Evolutionary conservation across 2,329 filamentous ascomycete species (phyloP).

Genomic region (Fusarium sororula): DNA sequence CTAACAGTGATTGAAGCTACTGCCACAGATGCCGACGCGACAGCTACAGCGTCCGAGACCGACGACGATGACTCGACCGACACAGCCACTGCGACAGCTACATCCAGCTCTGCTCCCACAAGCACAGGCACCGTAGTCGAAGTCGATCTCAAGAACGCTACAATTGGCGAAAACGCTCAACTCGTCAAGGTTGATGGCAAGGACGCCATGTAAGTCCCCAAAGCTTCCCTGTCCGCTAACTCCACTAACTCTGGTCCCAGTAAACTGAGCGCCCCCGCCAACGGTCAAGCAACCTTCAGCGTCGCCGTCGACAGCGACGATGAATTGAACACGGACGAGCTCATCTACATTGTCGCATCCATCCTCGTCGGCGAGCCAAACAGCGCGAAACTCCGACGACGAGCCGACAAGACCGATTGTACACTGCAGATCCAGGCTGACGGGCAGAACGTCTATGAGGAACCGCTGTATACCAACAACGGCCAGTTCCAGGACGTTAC

Average conservation of each 20-base stretch:
- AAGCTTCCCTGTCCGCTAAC: too few species aligned
- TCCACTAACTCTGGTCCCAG: background rate
- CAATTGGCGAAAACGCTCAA: conserved; percentile 24
- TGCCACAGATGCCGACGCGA: conserved; percentile 5
- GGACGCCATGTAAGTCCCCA: conserved; percentile 14
- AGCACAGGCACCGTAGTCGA: conserved; percentile 5
- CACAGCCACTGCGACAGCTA: conserved; percentile 6
- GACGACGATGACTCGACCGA: background rate
- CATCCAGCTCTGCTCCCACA: conserved; percentile 16
- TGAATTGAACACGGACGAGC: conserved; percentile 10
- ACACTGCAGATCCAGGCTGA: conserved; percentile 19
- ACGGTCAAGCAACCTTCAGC: conserved; percentile 23
- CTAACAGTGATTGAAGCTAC: conserved; percentile 13
- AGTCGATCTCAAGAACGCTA: conserved; percentile 24
- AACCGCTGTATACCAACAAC: conserved; percentile 21
- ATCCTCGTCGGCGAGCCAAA: conserved; percentile 24
- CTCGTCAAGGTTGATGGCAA: conserved; percentile 22
- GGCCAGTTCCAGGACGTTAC: conserved; percentile 25
- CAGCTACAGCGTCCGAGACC: conserved; percentile 4
- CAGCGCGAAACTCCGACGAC: conserved; percentile 22
- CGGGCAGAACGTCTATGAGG: conserved; percentile 21
- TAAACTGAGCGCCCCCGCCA: conserved; percentile 20
- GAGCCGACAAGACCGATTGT: conserved; percentile 22
- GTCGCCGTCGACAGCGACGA: conserved; percentile 13
- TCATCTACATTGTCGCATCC: conserved; percentile 23